phyloP scores from a whole-genome alignment of 1,284 basidiomycete species.

The Ceratobasidium sp. region DNA sequence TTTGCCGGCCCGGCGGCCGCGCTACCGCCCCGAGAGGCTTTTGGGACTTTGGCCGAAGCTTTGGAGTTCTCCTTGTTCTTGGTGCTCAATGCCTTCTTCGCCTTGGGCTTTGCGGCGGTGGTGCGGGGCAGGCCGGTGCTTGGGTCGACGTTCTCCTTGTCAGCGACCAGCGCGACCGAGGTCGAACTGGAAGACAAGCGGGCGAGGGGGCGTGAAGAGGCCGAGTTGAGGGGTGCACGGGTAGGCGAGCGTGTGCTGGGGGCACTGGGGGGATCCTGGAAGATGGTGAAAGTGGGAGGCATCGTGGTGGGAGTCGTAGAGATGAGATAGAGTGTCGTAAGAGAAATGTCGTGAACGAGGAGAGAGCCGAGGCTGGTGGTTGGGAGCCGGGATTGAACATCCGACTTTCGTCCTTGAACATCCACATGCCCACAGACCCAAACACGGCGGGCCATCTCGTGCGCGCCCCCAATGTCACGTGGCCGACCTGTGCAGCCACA shows the following conservation, averaged over 20 bases:
- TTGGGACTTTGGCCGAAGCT: constrained; percentile 19
- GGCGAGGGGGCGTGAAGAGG: constrained; percentile 18
- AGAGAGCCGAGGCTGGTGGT: constrained; percentile 29
- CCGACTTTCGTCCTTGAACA: constrained; percentile 25
- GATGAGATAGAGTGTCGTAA: constrained; percentile 7
- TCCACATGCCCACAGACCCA: constrained; percentile 19
- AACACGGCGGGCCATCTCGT: constrained; percentile 22
- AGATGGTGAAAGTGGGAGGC: constrained; percentile 37
- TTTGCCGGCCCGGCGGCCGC: constrained; percentile 15
- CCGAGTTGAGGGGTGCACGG: constrained; percentile 4
- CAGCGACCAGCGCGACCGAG: constrained; percentile 29
- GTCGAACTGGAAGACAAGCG: constrained; percentile 27
- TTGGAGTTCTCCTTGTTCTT: constrained; percentile 41
- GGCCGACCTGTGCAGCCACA: neutral
- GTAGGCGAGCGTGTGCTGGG: constrained; percentile 9
- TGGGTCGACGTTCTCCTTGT: constrained; percentile 42
- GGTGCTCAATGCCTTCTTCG: constrained; percentile 33
- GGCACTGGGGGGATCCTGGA: constrained; percentile 27
- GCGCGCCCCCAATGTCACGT: constrained; percentile 22
- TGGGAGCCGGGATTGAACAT: constrained; percentile 35
- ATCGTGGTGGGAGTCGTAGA: constrained; percentile 18
- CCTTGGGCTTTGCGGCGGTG: constrained; percentile 19
- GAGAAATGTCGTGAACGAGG: neutral
- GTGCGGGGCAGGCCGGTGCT: constrained; percentile 33
- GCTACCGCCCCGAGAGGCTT: constrained; percentile 30